phyloP scores from a whole-genome alignment of 2,329 filamentous ascomycete species.

The Fusarium sulawesiense region DNA sequence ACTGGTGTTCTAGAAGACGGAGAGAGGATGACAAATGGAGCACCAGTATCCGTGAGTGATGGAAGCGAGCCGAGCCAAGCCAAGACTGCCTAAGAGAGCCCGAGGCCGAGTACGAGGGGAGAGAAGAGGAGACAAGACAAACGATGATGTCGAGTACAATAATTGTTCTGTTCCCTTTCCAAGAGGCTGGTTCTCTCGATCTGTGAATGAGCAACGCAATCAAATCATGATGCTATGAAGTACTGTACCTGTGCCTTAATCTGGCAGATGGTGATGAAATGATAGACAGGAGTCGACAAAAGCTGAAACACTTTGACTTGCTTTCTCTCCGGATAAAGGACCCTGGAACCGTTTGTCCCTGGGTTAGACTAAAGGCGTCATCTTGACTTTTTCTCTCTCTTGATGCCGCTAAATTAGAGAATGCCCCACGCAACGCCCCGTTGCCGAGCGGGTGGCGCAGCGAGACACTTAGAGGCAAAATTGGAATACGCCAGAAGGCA shows the following conservation, averaged over 20 bases:
- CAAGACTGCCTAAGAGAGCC: not conserved
- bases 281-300: constrained; percentile 37
- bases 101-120: constrained; percentile 25
- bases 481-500: constrained; percentile 1
- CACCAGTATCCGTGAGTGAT: not conserved
- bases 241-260: not conserved
- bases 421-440: constrained; percentile 38
- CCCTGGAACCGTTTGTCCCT: constrained; percentile 14
- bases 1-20: constrained; percentile 40
- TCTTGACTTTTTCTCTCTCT: constrained; percentile 1
- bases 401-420: constrained; percentile 21
- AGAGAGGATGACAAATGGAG: constrained; percentile 35
- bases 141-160: constrained; percentile 5
- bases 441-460: constrained; percentile 41
- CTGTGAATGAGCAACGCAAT: constrained; percentile 2
- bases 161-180: not conserved
- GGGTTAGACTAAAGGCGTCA: constrained; percentile 6
- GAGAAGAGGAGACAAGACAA: not conserved
- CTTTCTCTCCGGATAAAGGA: constrained; percentile 15
- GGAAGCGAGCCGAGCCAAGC: not conserved
- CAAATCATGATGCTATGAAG: constrained; percentile 9
- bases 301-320: constrained; percentile 40
- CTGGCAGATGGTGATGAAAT: constrained; percentile 36
- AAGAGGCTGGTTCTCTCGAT: constrained; percentile 15
- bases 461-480: constrained; percentile 12